phyloP scores from a whole-genome alignment of 2,329 filamentous ascomycete species.

The Akanthomyces dipterigenus region DNA sequence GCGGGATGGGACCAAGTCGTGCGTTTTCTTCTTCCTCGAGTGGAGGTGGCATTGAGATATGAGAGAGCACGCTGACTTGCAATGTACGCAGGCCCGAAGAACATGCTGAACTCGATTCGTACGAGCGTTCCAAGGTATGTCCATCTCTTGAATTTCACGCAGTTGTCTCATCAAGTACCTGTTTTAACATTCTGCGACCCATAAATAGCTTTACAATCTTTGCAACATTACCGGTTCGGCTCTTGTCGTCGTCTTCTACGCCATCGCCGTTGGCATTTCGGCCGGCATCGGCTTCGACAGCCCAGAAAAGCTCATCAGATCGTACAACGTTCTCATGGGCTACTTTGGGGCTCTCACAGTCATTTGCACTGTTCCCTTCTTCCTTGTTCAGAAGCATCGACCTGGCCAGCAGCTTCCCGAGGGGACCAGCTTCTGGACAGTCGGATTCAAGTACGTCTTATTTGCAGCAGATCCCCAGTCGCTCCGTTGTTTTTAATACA shows the following conservation, averaged over 20 bases:
- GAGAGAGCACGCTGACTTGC: background rate
- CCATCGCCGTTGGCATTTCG: slow-evolving; percentile 17
- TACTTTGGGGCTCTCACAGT: slow-evolving; percentile 18
- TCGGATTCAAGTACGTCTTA: slow-evolving; percentile 12
- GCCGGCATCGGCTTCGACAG: slow-evolving; percentile 15
- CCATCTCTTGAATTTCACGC: background rate
- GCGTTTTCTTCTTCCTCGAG: background rate
- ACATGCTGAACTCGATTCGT: slow-evolving; percentile 16
- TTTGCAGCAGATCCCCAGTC: background rate
- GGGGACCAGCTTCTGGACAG: slow-evolving; percentile 14
- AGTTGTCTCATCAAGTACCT: background rate
- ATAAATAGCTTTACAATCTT: slow-evolving; percentile 16
- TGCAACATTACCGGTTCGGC: slow-evolving; percentile 18
- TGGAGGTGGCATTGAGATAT: no score
- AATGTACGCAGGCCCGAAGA: slow-evolving; percentile 9
- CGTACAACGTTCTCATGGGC: slow-evolving; percentile 17
- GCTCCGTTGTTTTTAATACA: background rate
- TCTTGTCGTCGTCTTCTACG: slow-evolving; percentile 15
- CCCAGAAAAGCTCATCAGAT: slow-evolving; percentile 12
- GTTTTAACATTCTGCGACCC: background rate
- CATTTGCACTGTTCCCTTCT: slow-evolving; percentile 17
- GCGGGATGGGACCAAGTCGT: slow-evolving; percentile 13
- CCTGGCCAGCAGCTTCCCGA: slow-evolving; percentile 18
- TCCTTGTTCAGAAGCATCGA: slow-evolving; percentile 18
- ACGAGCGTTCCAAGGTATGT: slow-evolving; percentile 16